Conservation (phyloP, 1,139 yeast genomes). For the Candida glucosophila region DNA sequence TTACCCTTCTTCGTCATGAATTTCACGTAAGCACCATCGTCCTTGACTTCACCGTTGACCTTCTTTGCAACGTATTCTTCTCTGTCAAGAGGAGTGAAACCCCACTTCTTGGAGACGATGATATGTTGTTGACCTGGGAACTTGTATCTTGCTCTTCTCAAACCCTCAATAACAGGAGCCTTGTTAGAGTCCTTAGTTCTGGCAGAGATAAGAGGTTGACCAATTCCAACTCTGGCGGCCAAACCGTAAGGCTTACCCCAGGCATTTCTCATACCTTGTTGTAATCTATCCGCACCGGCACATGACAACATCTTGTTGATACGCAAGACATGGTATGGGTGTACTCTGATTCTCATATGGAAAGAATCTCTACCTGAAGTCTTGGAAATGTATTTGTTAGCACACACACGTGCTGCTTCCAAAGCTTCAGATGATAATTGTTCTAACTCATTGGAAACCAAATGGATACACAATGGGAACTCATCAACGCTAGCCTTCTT, state of each 20-base stretch:
- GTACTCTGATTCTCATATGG: conserved; percentile 99
- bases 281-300: conserved; percentile 99
- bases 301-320: conserved; percentile 99
- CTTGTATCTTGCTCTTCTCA: conserved; percentile 99
- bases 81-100: conserved; percentile 99
- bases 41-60: conserved; percentile 96
- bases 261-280: conserved; percentile 99
- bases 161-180: conserved; percentile 96
- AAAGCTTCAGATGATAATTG: conserved; percentile 99
- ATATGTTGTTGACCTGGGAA: conserved; percentile 99
- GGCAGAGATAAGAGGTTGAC: conserved; percentile 96
- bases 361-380: conserved; percentile 97
- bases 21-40: conserved; percentile 99
- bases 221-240: conserved; percentile 98
- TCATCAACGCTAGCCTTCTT: conserved; percentile 99
- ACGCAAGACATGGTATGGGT: conserved; percentile 99
- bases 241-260: conserved; percentile 99
- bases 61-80: conserved; percentile 91
- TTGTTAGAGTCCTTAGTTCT: conserved; percentile 98
- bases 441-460: conserved; percentile 98
- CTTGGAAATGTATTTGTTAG: conserved; percentile 98
- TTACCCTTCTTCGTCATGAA: conserved; percentile 96
- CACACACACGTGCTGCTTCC: conserved; percentile 99
- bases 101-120: conserved; percentile 99
- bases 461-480: conserved; percentile 98